These are phyloP conservation scores for Kwoniella shivajii DNA, from an alignment of 1,284 basidiomycete genomes.

Conservation along the genomic window DNA sequence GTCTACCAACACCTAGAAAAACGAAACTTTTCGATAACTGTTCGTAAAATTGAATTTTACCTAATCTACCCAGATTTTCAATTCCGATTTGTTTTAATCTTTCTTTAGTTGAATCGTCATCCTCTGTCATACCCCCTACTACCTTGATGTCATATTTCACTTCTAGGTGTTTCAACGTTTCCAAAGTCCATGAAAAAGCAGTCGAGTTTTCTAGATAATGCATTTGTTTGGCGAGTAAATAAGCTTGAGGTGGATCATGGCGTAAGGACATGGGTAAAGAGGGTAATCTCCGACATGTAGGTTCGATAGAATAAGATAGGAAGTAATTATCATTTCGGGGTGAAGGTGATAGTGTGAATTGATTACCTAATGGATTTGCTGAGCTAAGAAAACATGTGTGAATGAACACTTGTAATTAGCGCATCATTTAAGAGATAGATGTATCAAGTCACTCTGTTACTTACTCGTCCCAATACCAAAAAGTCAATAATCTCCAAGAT, in stretches of 20 bases:
- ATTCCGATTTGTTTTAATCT: constrained; percentile 25
- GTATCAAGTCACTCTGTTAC: constrained; percentile 10
- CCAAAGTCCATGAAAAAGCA: constrained; percentile 38
- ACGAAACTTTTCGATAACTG: constrained; percentile 28
- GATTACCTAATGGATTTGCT: constrained; percentile 45
- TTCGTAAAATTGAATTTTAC: constrained; percentile 38
- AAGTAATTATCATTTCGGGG: constrained; percentile 43
- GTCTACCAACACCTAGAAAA: constrained; percentile 40
- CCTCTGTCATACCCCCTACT: constrained; percentile 33
- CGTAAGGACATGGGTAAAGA: constrained; percentile 24
- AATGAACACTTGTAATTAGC: background rate
- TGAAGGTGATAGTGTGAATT: constrained; percentile 53
- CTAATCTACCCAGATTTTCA: constrained; percentile 33
- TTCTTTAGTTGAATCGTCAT: constrained; percentile 21
- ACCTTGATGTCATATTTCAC: constrained; percentile 24
- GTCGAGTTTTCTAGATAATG: constrained; percentile 36
- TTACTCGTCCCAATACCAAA: constrained; percentile 52
- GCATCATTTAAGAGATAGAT: background rate
- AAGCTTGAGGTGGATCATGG: constrained; percentile 38
- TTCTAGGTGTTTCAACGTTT: constrained; percentile 21
- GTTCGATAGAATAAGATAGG: constrained; percentile 54
- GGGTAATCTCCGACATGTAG: constrained; percentile 38
- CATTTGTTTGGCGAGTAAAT: constrained; percentile 50
- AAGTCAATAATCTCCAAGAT: constrained; percentile 50
- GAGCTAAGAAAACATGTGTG: background rate